A percentile compares a stretch with the other conserved stretches of the same genome.
These are phyloP conservation scores for Plasmodium reichenowi DNA, from an alignment of 169 alveolate genomes.

Conservation along the genomic window DNA sequence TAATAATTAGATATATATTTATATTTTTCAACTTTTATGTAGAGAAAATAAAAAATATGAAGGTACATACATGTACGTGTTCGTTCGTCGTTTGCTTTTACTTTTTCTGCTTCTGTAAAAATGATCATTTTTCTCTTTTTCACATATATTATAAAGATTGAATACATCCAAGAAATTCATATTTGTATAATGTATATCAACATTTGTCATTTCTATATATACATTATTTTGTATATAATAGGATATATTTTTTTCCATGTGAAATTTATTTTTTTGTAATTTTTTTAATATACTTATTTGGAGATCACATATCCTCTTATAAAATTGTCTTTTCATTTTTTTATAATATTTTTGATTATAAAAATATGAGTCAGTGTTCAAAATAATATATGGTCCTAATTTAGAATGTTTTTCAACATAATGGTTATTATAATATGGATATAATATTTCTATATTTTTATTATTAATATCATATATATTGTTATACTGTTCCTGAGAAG, in stretches of 20 bases:
- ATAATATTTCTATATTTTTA: too few relatives aligned
- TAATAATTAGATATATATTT: not conserved
- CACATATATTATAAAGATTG: slow-evolving; percentile 70
- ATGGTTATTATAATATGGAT: too few relatives aligned
- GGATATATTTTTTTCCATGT: slow-evolving; percentile 33
- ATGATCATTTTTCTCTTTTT: not conserved
- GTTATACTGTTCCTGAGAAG: too few relatives aligned
- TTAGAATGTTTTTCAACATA: too few relatives aligned
- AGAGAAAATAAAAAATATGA: slow-evolving; percentile 51
- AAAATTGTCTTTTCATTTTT: slow-evolving; percentile 41
- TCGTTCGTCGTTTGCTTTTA: not conserved
- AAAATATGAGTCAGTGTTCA: not conserved
- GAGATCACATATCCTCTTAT: slow-evolving; percentile 44
- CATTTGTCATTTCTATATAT: slow-evolving; percentile 48
- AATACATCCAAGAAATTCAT: slow-evolving; percentile 48
- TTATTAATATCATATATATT: too few relatives aligned
- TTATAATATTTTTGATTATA: slow-evolving; percentile 28
- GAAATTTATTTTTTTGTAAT: slow-evolving; percentile 54
- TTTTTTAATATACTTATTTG: slow-evolving; percentile 57
- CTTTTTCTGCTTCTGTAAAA: not conserved
- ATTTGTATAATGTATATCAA: slow-evolving; percentile 47
- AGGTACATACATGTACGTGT: slow-evolving; percentile 42
- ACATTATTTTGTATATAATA: slow-evolving; percentile 46
- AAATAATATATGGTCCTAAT: too few relatives aligned
- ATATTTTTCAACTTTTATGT: slow-evolving; percentile 8